Base-by-base conservation (phyloP, 768 basidiomycete genomes). In the Phanerochaete sordida region DNA sequence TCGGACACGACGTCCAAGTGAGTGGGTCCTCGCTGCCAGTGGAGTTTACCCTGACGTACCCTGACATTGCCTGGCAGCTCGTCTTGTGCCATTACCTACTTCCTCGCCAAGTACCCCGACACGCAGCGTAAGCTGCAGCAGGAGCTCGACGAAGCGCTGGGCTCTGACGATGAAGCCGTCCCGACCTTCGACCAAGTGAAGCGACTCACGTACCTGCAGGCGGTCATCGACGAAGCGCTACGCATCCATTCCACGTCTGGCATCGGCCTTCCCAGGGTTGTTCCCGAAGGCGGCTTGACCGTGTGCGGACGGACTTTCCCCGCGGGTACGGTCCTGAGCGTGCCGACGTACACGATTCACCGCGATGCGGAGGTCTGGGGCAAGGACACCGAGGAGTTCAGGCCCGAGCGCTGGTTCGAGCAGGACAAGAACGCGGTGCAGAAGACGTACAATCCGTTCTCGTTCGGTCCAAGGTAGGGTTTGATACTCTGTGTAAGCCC, bases 1-100 rank as follows among this genome's bases (percentile, higher is more conserved):
- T 90, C 88, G 3, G 94, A 97, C 67, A 97, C 94, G 1, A 96
- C 95, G 0, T 94, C 93, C 48, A 97, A 96, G 91, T 92, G 65
- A 95, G 91, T 91, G 64, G 61, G 86, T 59, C 26, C 31, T 39
- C 16, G n/a, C 45, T 37, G 39, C 21, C 15, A 3, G 26, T 45
- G 57, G n/a, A n/a, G n/a, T n/a, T n/a, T n/a, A n/a, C n/a, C n/a
- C n/a, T n/a, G n/a, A n/a, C 57, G 24, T 65, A 39, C 27, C 56
- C 55, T 48, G 28, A 30, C 30, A 37, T n/a, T 7, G 19, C 12
- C 54, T 33, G 28, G 44, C 60, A 93, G 91, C 76, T 94, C 93
- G 19, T 91, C 91, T 4, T 94, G 92, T 65, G 93, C 93, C 12
- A 93, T 95, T 68, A 80, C 91, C 24, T 94, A 92, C 76, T 82